phyloP scores from a whole-genome alignment of 1,284 basidiomycete species.

The Cutaneotrichosporon cavernicola region DNA sequence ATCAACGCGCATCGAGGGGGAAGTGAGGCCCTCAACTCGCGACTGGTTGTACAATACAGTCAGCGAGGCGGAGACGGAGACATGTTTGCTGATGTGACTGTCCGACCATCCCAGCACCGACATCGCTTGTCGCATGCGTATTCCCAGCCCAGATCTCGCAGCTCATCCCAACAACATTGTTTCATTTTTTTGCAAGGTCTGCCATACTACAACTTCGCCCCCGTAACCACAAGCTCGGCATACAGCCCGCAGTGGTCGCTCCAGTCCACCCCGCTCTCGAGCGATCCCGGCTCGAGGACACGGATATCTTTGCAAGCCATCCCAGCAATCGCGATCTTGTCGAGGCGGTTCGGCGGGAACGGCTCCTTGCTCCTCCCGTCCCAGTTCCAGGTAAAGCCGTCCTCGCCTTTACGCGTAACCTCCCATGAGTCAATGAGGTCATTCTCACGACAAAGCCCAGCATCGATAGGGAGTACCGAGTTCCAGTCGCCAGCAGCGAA shows the following conservation, averaged over 20 bases:
- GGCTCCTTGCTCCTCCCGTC: conserved; percentile 15
- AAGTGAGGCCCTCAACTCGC: no score
- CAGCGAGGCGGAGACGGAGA: no score
- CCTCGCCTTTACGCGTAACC: background rate
- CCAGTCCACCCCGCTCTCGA: conserved; percentile 13
- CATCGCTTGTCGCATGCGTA: no score
- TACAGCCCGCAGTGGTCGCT: conserved; percentile 12
- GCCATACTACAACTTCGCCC: background rate
- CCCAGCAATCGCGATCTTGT: conserved; percentile 11
- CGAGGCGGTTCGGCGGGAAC: conserved; percentile 13
- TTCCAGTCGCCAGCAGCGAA: conserved; percentile 13
- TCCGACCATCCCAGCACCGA: no score
- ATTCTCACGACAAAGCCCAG: conserved; percentile 5
- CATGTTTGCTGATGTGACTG: no score
- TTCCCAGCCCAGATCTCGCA: no score
- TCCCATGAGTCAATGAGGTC: conserved; percentile 6
- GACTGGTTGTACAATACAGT: no score
- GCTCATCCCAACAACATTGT: background rate
- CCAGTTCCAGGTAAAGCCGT: conserved; percentile 15
- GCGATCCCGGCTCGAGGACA: conserved; percentile 11
- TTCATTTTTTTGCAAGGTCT: background rate
- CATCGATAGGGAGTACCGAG: conserved; percentile 6
- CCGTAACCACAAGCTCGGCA: background rate
- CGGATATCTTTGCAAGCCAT: background rate
- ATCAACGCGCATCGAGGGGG: no score